A percentile compares a stretch with the other conserved stretches of the same genome.
Evolutionary conservation across 1,284 basidiomycete genomes (phyloP).

Genomic region (Ganoderma meredithae): DNA sequence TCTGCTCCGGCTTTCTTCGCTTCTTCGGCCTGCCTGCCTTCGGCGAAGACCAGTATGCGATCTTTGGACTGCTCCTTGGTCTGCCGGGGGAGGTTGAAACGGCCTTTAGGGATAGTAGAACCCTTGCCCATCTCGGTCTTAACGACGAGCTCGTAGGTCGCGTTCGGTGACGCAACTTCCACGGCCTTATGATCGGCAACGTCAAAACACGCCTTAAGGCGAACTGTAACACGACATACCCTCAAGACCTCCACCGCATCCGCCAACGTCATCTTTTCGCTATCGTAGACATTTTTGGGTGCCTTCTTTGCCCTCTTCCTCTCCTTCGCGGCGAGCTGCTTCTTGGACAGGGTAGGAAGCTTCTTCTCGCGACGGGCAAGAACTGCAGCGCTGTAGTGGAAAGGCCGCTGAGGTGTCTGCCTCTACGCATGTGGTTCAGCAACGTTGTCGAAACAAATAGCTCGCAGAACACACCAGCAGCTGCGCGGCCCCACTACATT

Average conservation of each 20-base stretch:
- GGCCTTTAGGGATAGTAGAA: constrained; percentile 82
- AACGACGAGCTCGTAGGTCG: constrained; percentile 83
- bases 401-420: constrained; percentile 46
- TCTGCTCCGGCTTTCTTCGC: constrained; percentile 86
- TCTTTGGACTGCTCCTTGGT: constrained; percentile 76
- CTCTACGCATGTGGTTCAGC: constrained; percentile 21
- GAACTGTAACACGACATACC: constrained; percentile 50
- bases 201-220: constrained; percentile 6
- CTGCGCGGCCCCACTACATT: constrained; percentile 29
- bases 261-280: constrained; percentile 66
- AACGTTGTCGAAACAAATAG: background rate
- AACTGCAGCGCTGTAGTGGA: constrained; percentile 56
- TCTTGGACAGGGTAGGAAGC: constrained; percentile 64
- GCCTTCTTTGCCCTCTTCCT: constrained; percentile 55
- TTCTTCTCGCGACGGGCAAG: constrained; percentile 57
- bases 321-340: constrained; percentile 66
- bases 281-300: constrained; percentile 55
- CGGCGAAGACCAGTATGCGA: constrained; percentile 88
- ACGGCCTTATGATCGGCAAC: constrained; percentile 60
- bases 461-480: constrained; percentile 7
- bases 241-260: constrained; percentile 75
- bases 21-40: constrained; percentile 78
- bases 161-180: constrained; percentile 76
- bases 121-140: constrained; percentile 81
- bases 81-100: constrained; percentile 74